Conservation (phyloP, 495 filamentous ascomycete species). For the Penicillium argentinense region DNA sequence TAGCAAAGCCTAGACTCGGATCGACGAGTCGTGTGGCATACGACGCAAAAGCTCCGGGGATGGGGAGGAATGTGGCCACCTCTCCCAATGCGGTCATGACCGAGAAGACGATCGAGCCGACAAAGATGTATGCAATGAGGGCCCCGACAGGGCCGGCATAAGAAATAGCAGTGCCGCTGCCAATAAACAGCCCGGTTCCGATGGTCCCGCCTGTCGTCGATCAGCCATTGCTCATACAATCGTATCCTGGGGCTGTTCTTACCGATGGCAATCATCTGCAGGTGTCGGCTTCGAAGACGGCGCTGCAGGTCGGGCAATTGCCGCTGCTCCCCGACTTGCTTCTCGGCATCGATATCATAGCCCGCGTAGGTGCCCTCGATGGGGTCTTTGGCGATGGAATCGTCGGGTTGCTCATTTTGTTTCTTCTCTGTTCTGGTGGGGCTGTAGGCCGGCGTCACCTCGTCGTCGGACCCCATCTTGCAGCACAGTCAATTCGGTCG, state of each 20-base stretch:
- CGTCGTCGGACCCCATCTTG: slow-evolving; percentile 9
- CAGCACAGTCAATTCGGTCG: not conserved
- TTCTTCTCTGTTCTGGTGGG: not conserved
- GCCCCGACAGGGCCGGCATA: slow-evolving; percentile 61
- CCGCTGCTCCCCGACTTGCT: slow-evolving; percentile 10
- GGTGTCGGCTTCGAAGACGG: slow-evolving; percentile 46
- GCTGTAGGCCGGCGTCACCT: slow-evolving; percentile 3
- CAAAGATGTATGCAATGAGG: slow-evolving; percentile 59
- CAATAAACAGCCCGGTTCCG: slow-evolving; percentile 69
- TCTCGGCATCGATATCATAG: slow-evolving; percentile 14
- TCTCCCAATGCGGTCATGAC: slow-evolving; percentile 56
- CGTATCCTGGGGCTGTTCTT: not conserved
- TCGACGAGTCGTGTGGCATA: slow-evolving; percentile 68
- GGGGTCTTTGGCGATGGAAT: not conserved
- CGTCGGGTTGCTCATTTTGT: not conserved
- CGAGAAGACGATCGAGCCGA: slow-evolving; percentile 54
- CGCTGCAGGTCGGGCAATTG: slow-evolving; percentile 35
- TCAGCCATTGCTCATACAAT: too few species aligned
- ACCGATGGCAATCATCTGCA: slow-evolving; percentile 55
- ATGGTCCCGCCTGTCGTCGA: slow-evolving; percentile 66
- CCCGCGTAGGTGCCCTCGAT: not conserved
- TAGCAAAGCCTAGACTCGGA: slow-evolving; percentile 65
- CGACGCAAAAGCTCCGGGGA: slow-evolving; percentile 66
- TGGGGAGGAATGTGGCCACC: slow-evolving; percentile 69
- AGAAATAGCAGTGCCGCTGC: slow-evolving; percentile 61